A percentile compares a stretch with the other conserved stretches of the same genome.
Evolutionary conservation across 2,329 filamentous ascomycete species (phyloP).

Genomic region (Dactylellina parvicollis): DNA sequence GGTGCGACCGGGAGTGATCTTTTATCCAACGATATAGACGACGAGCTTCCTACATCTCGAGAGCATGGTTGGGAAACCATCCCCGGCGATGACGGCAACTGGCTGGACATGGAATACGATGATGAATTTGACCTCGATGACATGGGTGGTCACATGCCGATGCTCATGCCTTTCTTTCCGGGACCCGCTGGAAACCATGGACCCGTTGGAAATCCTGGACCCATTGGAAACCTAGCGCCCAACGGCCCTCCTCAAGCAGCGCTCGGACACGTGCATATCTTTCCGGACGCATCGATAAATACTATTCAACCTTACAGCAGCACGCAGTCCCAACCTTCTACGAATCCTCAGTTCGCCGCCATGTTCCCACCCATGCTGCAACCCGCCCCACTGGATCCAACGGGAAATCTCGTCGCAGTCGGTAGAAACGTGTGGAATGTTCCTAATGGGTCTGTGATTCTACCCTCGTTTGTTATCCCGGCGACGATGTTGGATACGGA

Average conservation of each 20-base stretch:
- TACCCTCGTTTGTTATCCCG: conserved; percentile 37
- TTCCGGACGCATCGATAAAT: not conserved
- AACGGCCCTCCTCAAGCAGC: too few relatives aligned
- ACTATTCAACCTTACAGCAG: conserved; percentile 1
- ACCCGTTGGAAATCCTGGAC: too few relatives aligned
- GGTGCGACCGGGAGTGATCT: not conserved
- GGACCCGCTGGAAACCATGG: too few relatives aligned
- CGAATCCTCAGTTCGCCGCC: not conserved
- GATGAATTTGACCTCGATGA: conserved; percentile 7
- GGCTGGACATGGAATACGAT: conserved; percentile 6
- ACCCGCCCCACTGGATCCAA: conserved; percentile 2
- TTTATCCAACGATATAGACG: not conserved
- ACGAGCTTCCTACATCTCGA: too few relatives aligned
- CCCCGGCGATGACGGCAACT: conserved; percentile 6
- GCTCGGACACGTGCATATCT: conserved; percentile 2
- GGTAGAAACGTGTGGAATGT: not conserved
- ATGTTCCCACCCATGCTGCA: not conserved
- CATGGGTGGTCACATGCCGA: not conserved
- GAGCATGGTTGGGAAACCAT: not conserved
- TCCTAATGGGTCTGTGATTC: conserved; percentile 14
- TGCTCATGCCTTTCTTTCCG: conserved; percentile 20
- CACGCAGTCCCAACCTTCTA: not conserved
- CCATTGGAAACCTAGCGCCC: too few relatives aligned
- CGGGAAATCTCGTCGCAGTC: conserved; percentile 3
- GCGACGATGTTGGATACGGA: conserved; percentile 7